Conservation (phyloP, 345 rosid species). For the Rhizophora apiculata region DNA sequence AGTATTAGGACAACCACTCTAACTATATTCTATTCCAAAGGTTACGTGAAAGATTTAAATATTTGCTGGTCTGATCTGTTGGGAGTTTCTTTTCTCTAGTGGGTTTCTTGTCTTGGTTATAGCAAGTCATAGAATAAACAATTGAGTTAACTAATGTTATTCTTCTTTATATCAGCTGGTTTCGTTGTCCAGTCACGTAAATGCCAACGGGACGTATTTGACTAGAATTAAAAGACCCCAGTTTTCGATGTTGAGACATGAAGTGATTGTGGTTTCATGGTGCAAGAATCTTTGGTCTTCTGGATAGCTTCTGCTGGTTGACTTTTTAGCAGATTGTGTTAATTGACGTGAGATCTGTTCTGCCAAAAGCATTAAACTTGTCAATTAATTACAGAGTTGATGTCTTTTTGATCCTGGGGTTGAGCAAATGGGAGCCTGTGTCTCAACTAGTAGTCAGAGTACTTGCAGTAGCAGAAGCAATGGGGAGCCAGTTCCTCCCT, state of each 20-base stretch:
- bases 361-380: constrained; percentile 32
- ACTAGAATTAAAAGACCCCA: constrained; percentile 42
- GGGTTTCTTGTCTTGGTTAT: constrained; percentile 33
- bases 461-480: constrained; percentile 74
- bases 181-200: constrained; percentile 29
- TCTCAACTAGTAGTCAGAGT: constrained; percentile 80
- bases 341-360: constrained; percentile 41
- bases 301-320: constrained; percentile 29
- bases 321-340: constrained; percentile 26
- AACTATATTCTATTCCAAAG: constrained; percentile 49
- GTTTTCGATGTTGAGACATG: constrained; percentile 30
- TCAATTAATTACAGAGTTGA: constrained; percentile 11
- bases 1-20: constrained; percentile 45
- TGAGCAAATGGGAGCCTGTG: constrained; percentile 87
- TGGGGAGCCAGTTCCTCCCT: constrained; percentile 54
- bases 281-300: constrained; percentile 43
- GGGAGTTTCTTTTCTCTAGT: constrained; percentile 37
- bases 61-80: constrained; percentile 33
- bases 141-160: constrained; percentile 39
- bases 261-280: constrained; percentile 29
- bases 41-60: constrained; percentile 63
- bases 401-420: constrained; percentile 33
- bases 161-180: constrained; percentile 50
- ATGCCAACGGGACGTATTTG: constrained; percentile 44
- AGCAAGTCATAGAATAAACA: constrained; percentile 35